These are phyloP conservation scores for Trichomonas tenax DNA, from an alignment of 208 protist genomes.

Conservation along the genomic window DNA sequence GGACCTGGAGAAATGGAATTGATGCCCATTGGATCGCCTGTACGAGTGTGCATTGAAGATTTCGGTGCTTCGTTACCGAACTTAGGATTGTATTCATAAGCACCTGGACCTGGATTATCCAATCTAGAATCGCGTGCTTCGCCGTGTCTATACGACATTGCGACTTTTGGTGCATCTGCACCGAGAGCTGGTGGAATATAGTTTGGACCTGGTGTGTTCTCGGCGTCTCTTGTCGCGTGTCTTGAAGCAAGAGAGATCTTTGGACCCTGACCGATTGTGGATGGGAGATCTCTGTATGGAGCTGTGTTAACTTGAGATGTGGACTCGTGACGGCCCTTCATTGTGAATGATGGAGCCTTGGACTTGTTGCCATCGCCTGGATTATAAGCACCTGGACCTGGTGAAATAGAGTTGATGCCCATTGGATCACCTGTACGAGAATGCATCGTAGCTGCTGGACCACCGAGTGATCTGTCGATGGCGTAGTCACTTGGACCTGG, in stretches of 20 bases:
- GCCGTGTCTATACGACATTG: too few relatives aligned
- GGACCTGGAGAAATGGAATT: neutral
- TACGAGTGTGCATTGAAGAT: neutral
- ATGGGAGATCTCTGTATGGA: neutral
- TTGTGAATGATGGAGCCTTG: neutral
- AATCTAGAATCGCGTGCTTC: neutral
- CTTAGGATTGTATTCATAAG: neutral
- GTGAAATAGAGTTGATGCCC: too few relatives aligned
- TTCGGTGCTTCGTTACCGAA: neutral
- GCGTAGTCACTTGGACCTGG: neutral
- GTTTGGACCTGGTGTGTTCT: neutral
- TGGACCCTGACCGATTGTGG: neutral
- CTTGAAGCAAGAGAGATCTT: neutral
- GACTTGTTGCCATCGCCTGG: neutral
- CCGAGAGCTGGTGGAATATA: neutral
- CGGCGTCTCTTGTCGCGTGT: neutral
- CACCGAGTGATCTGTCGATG: neutral
- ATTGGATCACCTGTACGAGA: neutral
- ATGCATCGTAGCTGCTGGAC: neutral
- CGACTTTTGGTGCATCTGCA: neutral
- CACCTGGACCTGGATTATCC: neutral
- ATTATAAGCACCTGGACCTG: neutral
- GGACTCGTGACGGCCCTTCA: neutral
- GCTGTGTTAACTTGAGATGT: neutral
- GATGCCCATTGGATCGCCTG: neutral